Evolutionary conservation across 257 asterid species (phyloP), one percentile per base, ranked within the genome.

Genomic region (Plantago elongata): DNA sequence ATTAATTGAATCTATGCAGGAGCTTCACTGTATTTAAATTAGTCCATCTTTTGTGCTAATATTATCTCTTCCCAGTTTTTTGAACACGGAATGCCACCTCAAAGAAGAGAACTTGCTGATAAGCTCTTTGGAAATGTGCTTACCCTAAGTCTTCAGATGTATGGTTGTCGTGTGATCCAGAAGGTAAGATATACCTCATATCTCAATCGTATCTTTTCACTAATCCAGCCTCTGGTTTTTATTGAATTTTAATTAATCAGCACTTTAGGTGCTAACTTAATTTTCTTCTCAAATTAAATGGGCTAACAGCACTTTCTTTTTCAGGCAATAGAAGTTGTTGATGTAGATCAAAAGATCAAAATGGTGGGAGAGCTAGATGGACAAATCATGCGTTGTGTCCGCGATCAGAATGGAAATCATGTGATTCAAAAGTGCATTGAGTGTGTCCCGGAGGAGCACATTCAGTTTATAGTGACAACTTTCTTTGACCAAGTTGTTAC

Each of bases 131-230:
- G 96, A 45, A 86, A 89, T 75, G 95, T 92, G 30, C 86, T 92
- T 51, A 86, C 81, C 10, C 81, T 86, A 29, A 86, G 98, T 79
- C 97, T 92, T 66, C 98, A 92, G 77, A 92, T 92, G 98, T 92
- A 92, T 65, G 98, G 98, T 50, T 92, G 98, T 62, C 83, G 98
- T 22, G 98, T 92, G 68, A 92, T 92, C 76, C 98, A 92, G 77
- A 92, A 92, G 98, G 98, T 92, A 74, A 54, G 12, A 27, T 51
- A 42, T 16, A 62, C 45, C 27, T 51, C 51, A 63, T 14, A 30
- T 57, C 38, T 27, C 40, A 34, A 34, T 34, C 3, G 5, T 34
- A 34, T 4, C 40, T 34, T 34, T 34, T 34, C 8, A 34, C 7
- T 34, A 34, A 34, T 5, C 40, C 7, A 3, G 4, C 40, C 1